Conservation (phyloP, 1,284 basidiomycete genomes). For the Cerioporus squamosus region DNA sequence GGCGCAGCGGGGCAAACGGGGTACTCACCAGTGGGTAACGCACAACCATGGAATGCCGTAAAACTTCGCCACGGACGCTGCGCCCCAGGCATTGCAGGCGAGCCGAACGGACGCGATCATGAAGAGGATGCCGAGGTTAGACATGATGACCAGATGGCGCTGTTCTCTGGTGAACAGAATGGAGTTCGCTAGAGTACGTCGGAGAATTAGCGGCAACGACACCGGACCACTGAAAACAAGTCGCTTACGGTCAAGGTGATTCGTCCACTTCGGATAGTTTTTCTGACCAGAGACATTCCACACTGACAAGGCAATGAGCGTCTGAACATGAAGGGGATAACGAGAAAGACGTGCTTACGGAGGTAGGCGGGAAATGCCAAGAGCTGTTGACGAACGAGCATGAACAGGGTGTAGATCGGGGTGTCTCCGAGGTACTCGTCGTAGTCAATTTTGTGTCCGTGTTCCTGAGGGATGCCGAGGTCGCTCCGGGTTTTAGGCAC, state of each 20-base stretch:
- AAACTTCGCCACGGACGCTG: slow-evolving; percentile 49
- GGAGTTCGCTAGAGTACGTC: slow-evolving; percentile 46
- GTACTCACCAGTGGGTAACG: slow-evolving; percentile 56
- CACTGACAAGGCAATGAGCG: slow-evolving; percentile 35
- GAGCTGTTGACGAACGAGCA: slow-evolving; percentile 65
- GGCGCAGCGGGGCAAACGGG: not conserved
- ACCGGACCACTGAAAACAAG: not conserved
- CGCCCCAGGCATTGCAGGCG: slow-evolving; percentile 40
- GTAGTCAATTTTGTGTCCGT: slow-evolving; percentile 47
- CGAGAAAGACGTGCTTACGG: slow-evolving; percentile 32
- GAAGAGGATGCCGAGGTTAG: slow-evolving; percentile 54
- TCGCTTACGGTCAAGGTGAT: slow-evolving; percentile 59
- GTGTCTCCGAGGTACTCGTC: slow-evolving; percentile 63
- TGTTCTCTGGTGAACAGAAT: slow-evolving; percentile 56
- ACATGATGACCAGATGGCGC: slow-evolving; percentile 54
- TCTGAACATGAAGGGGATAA: too few species aligned
- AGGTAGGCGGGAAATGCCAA: slow-evolving; percentile 80
- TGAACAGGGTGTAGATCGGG: slow-evolving; percentile 58
- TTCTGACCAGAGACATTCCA: slow-evolving; percentile 69
- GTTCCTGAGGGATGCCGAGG: slow-evolving; percentile 48
- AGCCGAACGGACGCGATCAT: slow-evolving; percentile 49
- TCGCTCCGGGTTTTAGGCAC: slow-evolving; percentile 59
- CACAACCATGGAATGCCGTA: slow-evolving; percentile 62
- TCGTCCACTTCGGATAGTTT: slow-evolving; percentile 69
- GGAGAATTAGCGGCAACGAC: not conserved